Evolutionary conservation across 2,329 filamentous ascomycete species (phyloP).

Genomic region (Alternaria infectoria): DNA sequence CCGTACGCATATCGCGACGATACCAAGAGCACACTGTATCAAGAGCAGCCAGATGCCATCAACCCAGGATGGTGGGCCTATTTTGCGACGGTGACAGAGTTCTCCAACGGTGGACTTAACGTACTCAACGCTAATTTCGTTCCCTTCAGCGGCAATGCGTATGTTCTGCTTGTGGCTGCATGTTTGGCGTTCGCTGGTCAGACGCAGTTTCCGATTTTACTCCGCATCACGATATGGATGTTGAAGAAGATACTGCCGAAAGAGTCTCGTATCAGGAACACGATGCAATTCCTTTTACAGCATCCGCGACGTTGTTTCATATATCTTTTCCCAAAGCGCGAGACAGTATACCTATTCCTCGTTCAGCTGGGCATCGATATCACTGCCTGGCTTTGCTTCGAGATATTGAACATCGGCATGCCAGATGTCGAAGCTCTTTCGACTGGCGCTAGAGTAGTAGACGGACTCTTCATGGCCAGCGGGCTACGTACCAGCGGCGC

Average conservation of each 20-base stretch:
- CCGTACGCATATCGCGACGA: slow-evolving; percentile 51
- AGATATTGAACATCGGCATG: slow-evolving; percentile 70
- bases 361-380: slow-evolving; percentile 67
- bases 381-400: slow-evolving; percentile 70
- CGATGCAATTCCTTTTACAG: slow-evolving; percentile 64
- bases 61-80: slow-evolving; percentile 43
- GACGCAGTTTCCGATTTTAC: slow-evolving; percentile 64
- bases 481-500: slow-evolving; percentile 69
- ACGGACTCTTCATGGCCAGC: slow-evolving; percentile 69
- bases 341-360: slow-evolving; percentile 70
- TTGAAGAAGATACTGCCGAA: slow-evolving; percentile 57
- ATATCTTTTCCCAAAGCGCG: slow-evolving; percentile 67
- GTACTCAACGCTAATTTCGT: slow-evolving; percentile 66
- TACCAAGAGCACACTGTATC: slow-evolving; percentile 51
- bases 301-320: slow-evolving; percentile 70
- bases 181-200: slow-evolving; percentile 61
- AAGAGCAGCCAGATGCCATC: slow-evolving; percentile 42
- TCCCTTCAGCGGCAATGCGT: slow-evolving; percentile 60
- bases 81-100: slow-evolving; percentile 58
- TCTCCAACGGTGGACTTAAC: slow-evolving; percentile 61
- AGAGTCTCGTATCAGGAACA: slow-evolving; percentile 50
- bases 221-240: slow-evolving; percentile 65
- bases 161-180: slow-evolving; percentile 56
- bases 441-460: slow-evolving; percentile 62
- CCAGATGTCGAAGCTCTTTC: slow-evolving; percentile 60